phyloP scores from a whole-genome alignment of 306 rosid species.

The Cicer pinnatifidum region DNA sequence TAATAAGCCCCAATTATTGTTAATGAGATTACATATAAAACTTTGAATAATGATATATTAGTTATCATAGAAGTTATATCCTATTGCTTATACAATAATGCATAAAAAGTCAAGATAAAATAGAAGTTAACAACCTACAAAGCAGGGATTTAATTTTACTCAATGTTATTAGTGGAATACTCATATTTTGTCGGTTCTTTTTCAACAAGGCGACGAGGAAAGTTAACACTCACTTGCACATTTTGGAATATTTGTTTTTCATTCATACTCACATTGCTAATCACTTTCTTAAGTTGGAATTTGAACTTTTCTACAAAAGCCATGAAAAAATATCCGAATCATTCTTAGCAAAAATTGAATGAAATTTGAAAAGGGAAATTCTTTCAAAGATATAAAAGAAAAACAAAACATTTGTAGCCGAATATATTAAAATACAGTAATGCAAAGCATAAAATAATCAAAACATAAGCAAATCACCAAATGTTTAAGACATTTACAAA shows the following conservation, averaged over 20 bases:
- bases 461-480: background rate
- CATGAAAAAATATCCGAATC: background rate
- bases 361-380: background rate
- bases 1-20: too few relatives aligned
- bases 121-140: too few relatives aligned
- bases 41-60: too few relatives aligned
- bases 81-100: background rate
- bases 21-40: too few relatives aligned
- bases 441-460: background rate
- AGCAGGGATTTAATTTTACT: background rate
- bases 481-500: too few relatives aligned
- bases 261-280: constrained; percentile 81
- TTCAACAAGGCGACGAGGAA: constrained; percentile 83
- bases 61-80: background rate
- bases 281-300: constrained; percentile 86
- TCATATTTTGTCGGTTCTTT: constrained; percentile 86
- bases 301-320: constrained; percentile 68
- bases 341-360: background rate
- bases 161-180: constrained; percentile 23
- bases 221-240: constrained; percentile 79
- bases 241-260: constrained; percentile 90
- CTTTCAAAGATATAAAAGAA: background rate
- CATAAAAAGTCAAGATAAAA: background rate
- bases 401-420: background rate
- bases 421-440: background rate